phyloP scores from a whole-genome alignment of 2,329 filamentous ascomycete genomes.

The Calonectria pteridis region DNA sequence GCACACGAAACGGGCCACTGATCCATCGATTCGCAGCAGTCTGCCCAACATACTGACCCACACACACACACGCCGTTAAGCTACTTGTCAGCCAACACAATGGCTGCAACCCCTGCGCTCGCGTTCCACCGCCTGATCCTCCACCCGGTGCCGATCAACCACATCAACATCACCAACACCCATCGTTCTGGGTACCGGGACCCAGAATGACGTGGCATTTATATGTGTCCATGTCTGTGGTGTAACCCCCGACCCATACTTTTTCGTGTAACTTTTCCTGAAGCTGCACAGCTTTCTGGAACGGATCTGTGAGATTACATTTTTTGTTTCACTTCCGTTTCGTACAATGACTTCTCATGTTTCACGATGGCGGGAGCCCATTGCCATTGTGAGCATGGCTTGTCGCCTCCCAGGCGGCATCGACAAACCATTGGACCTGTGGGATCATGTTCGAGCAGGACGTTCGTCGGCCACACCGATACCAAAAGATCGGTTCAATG shows the following conservation, averaged over 20 bases:
- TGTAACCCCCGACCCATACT: neutral
- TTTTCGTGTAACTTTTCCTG: neutral
- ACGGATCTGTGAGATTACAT: neutral
- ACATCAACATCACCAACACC: too few relatives aligned
- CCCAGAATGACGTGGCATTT: neutral
- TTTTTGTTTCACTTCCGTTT: conserved; percentile 18
- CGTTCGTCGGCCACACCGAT: conserved; percentile 38
- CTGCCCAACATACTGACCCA: too few relatives aligned
- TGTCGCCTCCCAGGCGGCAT: conserved; percentile 42
- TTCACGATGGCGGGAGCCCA: conserved; percentile 40
- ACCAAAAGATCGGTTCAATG: conserved; percentile 41
- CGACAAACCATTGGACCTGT: conserved; percentile 39
- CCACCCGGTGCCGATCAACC: too few relatives aligned
- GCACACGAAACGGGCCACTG: too few relatives aligned
- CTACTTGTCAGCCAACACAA: too few relatives aligned
- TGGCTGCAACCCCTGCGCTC: too few relatives aligned
- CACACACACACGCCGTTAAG: too few relatives aligned
- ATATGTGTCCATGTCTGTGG: neutral
- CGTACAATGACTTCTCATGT: conserved; percentile 34
- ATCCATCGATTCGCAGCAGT: too few relatives aligned
- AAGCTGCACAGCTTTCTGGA: neutral
- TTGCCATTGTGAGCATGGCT: conserved; percentile 41
- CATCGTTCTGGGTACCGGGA: too few relatives aligned
- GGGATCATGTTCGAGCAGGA: conserved; percentile 40
- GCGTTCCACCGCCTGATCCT: too few relatives aligned